Evolutionary conservation across 805 yeast genomes (phyloP).

Genomic region (Monosporozyma unispora): DNA sequence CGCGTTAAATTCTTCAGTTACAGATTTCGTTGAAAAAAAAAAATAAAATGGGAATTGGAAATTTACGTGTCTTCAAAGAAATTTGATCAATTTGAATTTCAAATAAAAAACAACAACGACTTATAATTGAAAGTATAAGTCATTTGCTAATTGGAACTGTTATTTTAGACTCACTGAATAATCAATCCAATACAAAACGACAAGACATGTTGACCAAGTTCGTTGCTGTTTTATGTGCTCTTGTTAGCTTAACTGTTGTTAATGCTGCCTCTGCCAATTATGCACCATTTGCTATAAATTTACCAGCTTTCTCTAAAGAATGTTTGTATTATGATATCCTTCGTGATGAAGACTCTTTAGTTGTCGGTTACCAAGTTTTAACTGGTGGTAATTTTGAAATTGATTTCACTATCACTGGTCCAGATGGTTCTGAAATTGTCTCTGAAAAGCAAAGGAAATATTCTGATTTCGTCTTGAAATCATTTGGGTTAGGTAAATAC

Average conservation of each 20-base stretch:
- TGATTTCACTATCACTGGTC: constrained; percentile 51
- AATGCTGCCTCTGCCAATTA: constrained; percentile 15
- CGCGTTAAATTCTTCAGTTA: neutral
- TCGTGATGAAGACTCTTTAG: constrained; percentile 33
- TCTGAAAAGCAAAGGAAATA: constrained; percentile 50
- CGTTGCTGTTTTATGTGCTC: constrained; percentile 1
- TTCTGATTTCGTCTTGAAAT: constrained; percentile 52
- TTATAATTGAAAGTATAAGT: neutral
- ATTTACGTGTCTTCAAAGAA: neutral
- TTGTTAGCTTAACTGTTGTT: constrained; percentile 8
- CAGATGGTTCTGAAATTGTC: constrained; percentile 40
- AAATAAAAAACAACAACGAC: neutral
- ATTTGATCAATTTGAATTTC: neutral
- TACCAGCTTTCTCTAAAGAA: constrained; percentile 37
- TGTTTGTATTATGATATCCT: constrained; percentile 34
- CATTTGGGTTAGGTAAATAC: constrained; percentile 52
- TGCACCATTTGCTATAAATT: constrained; percentile 30
- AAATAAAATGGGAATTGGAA: neutral
- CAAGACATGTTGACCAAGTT: constrained; percentile 1
- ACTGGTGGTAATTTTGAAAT: constrained; percentile 63
- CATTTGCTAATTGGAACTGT: neutral
- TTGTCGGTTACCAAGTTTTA: constrained; percentile 43
- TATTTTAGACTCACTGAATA: neutral
- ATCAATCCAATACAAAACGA: neutral
- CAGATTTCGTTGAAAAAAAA: neutral